Evolutionary conservation across 192 early-diverging fungal genomes (phyloP), one percentile per base, ranked within the genome.

Genomic region (Mortierella alpina): DNA sequence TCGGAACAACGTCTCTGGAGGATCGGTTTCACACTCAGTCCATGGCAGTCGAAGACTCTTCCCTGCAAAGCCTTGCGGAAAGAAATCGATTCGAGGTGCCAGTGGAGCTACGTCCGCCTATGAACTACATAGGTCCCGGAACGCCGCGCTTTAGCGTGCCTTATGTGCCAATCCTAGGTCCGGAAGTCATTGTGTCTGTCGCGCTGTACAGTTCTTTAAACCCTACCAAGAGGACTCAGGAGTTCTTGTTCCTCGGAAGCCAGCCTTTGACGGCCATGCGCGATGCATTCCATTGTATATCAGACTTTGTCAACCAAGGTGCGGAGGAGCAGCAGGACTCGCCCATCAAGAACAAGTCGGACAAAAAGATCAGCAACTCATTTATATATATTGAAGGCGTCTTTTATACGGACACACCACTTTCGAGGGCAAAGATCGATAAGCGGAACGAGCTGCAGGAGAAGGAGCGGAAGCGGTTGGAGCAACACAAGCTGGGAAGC

Each of bases 371-470:
- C 14, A 87, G 84, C 48, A 85, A 89, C 15, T 90, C 88, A 67
- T 95, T 90, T 78, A 89, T 95, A 50, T 92, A 92, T 60, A 93
- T 95, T 72, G 92, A 95, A 51, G 85, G 90, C 17, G 83, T 84
- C 1, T 94, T 94, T 76, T 95, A 93, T 82, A 88, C 80, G 69
- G 94, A 95, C 68, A 78, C 85, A 62, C 85, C 93, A 17, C 80
- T 89, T 40, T 76, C 85, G 7, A 74, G 82, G 9, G 91, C 90
- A 48, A 55, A 62, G 54, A 57, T 72, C 15, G 77, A 80, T 6
- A 61, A 63, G 12, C 65, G 64, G n/a, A 15, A 63, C 52, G 51
- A 55, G n/a, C 20, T 80, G 45, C 5, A 20, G 48, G 67, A 68
- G 14, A n/a, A 54, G n/a, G 67, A 61, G 45, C 44, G 17, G 40